Evolutionary conservation across 2,329 filamentous ascomycete species (phyloP).

Genomic region (Phialophora tarda): DNA sequence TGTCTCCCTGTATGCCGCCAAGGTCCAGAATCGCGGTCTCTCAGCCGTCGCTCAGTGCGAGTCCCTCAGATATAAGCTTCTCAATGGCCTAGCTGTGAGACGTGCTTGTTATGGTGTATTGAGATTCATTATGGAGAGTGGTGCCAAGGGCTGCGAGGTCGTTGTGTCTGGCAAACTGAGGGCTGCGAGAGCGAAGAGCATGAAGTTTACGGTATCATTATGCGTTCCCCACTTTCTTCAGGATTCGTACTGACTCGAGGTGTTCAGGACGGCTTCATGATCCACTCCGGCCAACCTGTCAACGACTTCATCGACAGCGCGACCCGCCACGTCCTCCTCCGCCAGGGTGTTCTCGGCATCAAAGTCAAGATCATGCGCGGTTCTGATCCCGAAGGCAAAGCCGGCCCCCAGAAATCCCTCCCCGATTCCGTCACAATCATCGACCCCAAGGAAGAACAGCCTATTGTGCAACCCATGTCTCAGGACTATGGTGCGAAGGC

Average conservation of each 20-base stretch:
- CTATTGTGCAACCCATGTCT: conserved; percentile 90
- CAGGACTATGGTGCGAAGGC: conserved; percentile 99
- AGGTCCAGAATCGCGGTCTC: conserved; percentile 99
- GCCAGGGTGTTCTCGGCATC: conserved; percentile 99
- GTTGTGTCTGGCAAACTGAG: conserved; percentile 99
- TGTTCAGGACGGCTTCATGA: conserved; percentile 95
- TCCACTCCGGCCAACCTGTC: conserved; percentile 99
- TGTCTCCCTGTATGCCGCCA: conserved; percentile 99
- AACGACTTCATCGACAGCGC: conserved; percentile 99
- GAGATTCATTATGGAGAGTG: conserved; percentile 99
- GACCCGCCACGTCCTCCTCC: conserved; percentile 98
- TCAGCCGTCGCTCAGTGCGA: conserved; percentile 99
- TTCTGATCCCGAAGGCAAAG: conserved; percentile 98
- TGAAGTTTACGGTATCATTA: conserved; percentile 94
- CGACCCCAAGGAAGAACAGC: conserved; percentile 99
- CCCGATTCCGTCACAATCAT: conserved; percentile 99
- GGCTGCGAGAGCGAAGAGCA: conserved; percentile 98
- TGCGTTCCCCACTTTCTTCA: neutral
- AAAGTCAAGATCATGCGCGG: conserved; percentile 99
- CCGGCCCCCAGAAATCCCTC: conserved; percentile 93
- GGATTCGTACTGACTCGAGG: neutral
- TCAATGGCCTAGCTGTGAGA: conserved; percentile 98
- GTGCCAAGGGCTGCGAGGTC: conserved; percentile 99
- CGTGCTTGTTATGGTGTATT: conserved; percentile 99
- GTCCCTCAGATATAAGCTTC: conserved; percentile 99